These are phyloP conservation scores for Echium plantagineum DNA, from an alignment of 257 asterid species.

Conservation along the genomic window DNA sequence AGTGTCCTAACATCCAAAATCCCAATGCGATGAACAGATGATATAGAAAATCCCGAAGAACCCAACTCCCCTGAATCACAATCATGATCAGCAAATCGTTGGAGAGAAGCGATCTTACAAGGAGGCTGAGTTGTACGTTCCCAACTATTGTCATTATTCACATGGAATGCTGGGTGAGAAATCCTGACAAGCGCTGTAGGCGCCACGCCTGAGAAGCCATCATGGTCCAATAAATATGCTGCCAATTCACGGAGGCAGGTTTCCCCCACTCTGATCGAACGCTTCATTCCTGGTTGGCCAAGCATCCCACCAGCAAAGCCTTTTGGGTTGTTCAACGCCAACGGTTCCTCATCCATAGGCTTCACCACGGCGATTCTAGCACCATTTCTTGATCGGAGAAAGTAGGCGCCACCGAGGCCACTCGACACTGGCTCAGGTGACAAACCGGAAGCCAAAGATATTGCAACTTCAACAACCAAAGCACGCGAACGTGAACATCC, in stretches of 20 bases:
- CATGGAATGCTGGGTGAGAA: conserved; percentile 56
- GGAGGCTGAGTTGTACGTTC: conserved; percentile 27
- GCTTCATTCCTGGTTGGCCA: conserved; percentile 91
- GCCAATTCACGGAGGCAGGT: conserved; percentile 86
- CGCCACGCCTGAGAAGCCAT: conserved; percentile 76
- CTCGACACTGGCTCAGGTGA: conserved; percentile 67
- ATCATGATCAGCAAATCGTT: conserved; percentile 61
- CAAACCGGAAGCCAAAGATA: conserved; percentile 79
- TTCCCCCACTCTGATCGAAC: conserved; percentile 82
- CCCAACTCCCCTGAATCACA: conserved; percentile 92
- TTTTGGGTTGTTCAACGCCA: conserved; percentile 85
- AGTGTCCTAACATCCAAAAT: conserved; percentile 72
- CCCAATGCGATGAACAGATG: conserved; percentile 72
- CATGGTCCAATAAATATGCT: conserved; percentile 86
- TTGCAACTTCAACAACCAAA: conserved; percentile 72
- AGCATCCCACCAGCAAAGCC: conserved; percentile 78
- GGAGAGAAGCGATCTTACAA: conserved; percentile 68
- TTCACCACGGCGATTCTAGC: conserved; percentile 73
- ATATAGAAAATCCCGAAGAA: conserved; percentile 78
- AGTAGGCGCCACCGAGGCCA: conserved; percentile 95
- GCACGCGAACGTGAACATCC: conserved; percentile 55
- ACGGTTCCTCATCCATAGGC: conserved; percentile 93
- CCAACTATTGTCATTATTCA: conserved; percentile 21
- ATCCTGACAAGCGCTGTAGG: conserved; percentile 77
- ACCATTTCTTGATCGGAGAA: conserved; percentile 47